Evolutionary conservation across 768 basidiomycete species (phyloP), one percentile per base, ranked within the genome.

Genomic region (Rhizopogon salebrosus): DNA sequence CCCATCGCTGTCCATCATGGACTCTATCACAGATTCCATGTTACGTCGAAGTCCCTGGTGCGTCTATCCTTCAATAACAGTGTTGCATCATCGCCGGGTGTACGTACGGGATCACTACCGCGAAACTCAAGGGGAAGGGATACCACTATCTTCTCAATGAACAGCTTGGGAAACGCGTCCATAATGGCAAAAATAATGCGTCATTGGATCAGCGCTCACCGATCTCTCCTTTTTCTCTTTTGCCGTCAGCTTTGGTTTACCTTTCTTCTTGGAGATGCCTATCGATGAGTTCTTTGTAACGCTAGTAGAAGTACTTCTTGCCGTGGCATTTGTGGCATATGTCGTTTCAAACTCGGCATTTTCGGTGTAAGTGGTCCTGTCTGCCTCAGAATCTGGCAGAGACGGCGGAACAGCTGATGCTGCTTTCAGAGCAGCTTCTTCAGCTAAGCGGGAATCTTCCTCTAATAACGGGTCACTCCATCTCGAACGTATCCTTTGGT

Each of bases 51-150:
- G 73, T 50, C 76, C 80, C 87, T 93, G 57, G 36, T 50, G 20
- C 9, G n/a, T 14, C 13, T 40, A 36, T 27, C 20, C n/a, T 45
- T 45, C 13, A 31, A 14, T 6, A 18, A 29, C 23, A 40, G 27
- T 39, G 27, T 23, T 24, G 10, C 6, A 24, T 26, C 13, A 36
- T 39, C 31, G 18, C 3, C 22, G 24, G 35, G n/a, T 22, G 55
- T 23, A 74, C 87, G 51, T 63, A 91, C 92, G 2, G 89, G 86
- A 69, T 95, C 91, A 58, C 76, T 87, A 8, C 94, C 94, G 22
- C 94, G 80, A 65, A 93, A 98, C 68, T 95, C 94, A 11, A 98
- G 75, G 0, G 94, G 94, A 35, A 95, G 73, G 50, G 79, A 82
- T 23, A 84, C 78, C 14, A 95, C 77, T 14, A 90, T 78, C 53